Base-by-base conservation (phyloP, 1,139 yeast species). In the Arxiozyma telluris region DNA sequence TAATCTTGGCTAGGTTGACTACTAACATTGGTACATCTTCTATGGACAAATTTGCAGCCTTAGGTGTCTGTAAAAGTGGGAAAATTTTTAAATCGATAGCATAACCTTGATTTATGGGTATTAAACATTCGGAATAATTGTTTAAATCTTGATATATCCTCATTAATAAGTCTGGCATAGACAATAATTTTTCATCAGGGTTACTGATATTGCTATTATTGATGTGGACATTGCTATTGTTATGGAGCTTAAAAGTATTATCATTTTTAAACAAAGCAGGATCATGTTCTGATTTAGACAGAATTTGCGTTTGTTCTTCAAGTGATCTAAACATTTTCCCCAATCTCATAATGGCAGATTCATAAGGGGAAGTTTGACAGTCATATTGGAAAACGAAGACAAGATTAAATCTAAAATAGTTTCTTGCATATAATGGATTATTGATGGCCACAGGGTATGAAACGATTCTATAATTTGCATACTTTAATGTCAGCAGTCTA, bases 111-210 rank as follows among this genome's bases (percentile, higher is more conserved):
- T 93, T 97, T 50, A 93, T 80, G 0, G 98, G 96, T 38, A 94
- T 91, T 69, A 91, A 81, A 70, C 98, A 94, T 67, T 94, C 99
- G 0, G 96, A 88, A 70, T 90, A 93, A 65, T 87, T 89, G 71
- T 93, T 94, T 62, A 94, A 76, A 68, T 94, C 99, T 68, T 90
- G 97, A 64, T 79, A 90, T 21, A 94, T 80, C 66, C 94, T 97
- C 66, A 89, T 90, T 41, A 93, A 81, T 54, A 93, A 75, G 58
- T 89, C 86, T 60, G 85, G 88, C 50, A 93, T 82, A 2, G 90
- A 83, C 9, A 46, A 38, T 11, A 39, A 44, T 23, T 27, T 18
- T n/a, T 45, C 41, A 41, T 42, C 39, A 21, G 47, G 18, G 11
- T 17, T 23, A 30, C 34, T 45, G n/a, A 18, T 30, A 30, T 30